These are phyloP conservation scores for Arthrobotrys iridis DNA, from an alignment of 2,329 filamentous ascomycete species.

Conservation along the genomic window DNA sequence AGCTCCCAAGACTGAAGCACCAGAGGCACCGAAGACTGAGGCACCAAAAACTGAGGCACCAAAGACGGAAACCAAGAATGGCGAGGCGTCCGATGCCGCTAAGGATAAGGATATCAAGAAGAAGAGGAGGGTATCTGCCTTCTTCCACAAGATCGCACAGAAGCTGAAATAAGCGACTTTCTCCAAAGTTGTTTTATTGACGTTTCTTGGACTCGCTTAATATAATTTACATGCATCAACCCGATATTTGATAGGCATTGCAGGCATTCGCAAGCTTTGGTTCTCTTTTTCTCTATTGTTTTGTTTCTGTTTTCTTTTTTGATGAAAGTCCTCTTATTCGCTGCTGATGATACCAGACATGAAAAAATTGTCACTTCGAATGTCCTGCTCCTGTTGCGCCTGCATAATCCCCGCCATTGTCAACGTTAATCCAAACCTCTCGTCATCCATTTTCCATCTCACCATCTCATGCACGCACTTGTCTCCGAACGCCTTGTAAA, in stretches of 20 bases:
- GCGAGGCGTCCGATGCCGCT: background rate
- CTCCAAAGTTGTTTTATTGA: background rate
- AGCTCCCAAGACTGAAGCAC: background rate
- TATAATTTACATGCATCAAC: conserved; percentile 29
- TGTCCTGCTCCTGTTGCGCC: background rate
- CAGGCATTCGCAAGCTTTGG: conserved; percentile 23
- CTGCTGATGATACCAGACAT: conserved; percentile 54
- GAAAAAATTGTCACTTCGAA: conserved; percentile 32
- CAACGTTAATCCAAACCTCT: conserved; percentile 3
- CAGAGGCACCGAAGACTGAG: background rate
- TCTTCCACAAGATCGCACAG: conserved; percentile 31
- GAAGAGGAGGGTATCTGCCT: conserved; percentile 48
- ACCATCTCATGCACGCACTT: conserved; percentile 6
- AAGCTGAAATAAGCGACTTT: conserved; percentile 41
- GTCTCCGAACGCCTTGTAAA: conserved; percentile 36
- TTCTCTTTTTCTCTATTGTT: conserved; percentile 13
- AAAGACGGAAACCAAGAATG: conserved; percentile 13
- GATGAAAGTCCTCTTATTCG: conserved; percentile 22
- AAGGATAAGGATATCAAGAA: conserved; percentile 46
- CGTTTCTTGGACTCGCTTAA: background rate
- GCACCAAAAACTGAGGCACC: conserved; percentile 21
- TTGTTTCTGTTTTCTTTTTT: conserved; percentile 1
- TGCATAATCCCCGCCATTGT: background rate
- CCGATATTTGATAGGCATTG: conserved; percentile 41
- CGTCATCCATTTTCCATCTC: conserved; percentile 17